phyloP scores from a whole-genome alignment of 495 filamentous ascomycete species.

The Aspergillus incahuasiensis region DNA sequence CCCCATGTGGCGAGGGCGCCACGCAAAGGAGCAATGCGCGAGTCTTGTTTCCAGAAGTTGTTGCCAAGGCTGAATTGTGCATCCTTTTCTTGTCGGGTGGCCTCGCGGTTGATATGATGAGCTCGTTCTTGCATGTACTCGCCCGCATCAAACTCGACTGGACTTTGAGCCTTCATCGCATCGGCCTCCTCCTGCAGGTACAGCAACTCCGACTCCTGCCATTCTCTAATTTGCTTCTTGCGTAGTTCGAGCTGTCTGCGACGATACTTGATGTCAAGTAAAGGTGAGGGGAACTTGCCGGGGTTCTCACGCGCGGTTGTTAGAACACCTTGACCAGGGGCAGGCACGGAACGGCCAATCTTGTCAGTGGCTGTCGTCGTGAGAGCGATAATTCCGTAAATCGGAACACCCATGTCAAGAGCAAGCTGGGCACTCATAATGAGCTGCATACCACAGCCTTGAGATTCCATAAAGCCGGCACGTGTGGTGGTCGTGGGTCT shows the following conservation, averaged over 20 bases:
- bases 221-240: constrained; percentile 85
- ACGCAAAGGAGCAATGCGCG: constrained; percentile 87
- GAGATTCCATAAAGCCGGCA: constrained; percentile 99
- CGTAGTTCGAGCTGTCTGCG: constrained; percentile 90
- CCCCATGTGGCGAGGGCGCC: constrained; percentile 96
- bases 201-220: constrained; percentile 91
- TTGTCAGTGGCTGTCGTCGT: constrained; percentile 99
- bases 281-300: constrained; percentile 87
- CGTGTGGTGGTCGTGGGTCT: constrained; percentile 93
- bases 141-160: constrained; percentile 62
- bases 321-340: constrained; percentile 92
- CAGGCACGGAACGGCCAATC: constrained; percentile 95
- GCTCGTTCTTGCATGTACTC: constrained; percentile 86
- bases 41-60: constrained; percentile 96
- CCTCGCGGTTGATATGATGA: constrained; percentile 83
- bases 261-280: constrained; percentile 95
- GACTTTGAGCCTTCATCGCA: constrained; percentile 79
- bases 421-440: constrained; percentile 97
- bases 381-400: constrained; percentile 89
- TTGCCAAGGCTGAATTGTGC: constrained; percentile 88
- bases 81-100: constrained; percentile 83
- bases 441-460: constrained; percentile 95
- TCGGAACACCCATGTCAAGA: constrained; percentile 97
- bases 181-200: constrained; percentile 88
- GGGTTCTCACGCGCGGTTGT: constrained; percentile 92